Conservation (phyloP, 192 early-diverging fungal species). For the Umbelopsis sp. region DNA sequence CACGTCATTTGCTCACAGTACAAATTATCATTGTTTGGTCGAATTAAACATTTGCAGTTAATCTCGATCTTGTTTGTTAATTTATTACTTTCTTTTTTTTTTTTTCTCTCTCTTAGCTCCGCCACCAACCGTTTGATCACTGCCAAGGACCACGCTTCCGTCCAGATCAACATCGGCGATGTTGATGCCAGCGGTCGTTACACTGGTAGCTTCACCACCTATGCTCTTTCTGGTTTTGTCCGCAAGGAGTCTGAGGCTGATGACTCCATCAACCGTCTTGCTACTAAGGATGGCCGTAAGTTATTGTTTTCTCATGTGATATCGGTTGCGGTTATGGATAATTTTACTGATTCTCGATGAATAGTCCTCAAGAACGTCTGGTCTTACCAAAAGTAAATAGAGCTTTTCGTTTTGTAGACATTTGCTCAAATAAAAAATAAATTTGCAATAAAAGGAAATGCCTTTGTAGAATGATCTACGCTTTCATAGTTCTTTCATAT, state of each 20-base stretch:
- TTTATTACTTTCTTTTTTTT: neutral
- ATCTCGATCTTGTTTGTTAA: conserved; percentile 2
- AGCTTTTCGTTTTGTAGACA: neutral
- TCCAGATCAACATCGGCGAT: conserved; percentile 97
- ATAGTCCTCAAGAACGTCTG: conserved; percentile 57
- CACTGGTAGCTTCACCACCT: conserved; percentile 79
- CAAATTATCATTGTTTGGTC: no score
- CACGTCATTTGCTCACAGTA: no score
- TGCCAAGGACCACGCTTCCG: conserved; percentile 98
- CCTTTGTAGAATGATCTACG: neutral
- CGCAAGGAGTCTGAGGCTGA: conserved; percentile 90
- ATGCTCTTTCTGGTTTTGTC: conserved; percentile 91
- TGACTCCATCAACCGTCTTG: conserved; percentile 96
- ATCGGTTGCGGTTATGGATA: neutral
- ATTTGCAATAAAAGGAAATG: conserved; percentile 3
- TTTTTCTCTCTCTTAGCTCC: conserved; percentile 61
- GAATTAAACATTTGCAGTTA: no score
- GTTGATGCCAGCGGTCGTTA: conserved; percentile 84
- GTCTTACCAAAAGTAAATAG: conserved; percentile 58
- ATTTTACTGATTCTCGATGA: neutral
- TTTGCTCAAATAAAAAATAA: neutral
- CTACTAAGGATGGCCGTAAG: conserved; percentile 71
- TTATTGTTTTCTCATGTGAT: neutral
- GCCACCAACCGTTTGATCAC: conserved; percentile 97
- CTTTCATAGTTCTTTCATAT: no score